Conservation (phyloP, 441 rosid species). For the Erodium texanum region DNA sequence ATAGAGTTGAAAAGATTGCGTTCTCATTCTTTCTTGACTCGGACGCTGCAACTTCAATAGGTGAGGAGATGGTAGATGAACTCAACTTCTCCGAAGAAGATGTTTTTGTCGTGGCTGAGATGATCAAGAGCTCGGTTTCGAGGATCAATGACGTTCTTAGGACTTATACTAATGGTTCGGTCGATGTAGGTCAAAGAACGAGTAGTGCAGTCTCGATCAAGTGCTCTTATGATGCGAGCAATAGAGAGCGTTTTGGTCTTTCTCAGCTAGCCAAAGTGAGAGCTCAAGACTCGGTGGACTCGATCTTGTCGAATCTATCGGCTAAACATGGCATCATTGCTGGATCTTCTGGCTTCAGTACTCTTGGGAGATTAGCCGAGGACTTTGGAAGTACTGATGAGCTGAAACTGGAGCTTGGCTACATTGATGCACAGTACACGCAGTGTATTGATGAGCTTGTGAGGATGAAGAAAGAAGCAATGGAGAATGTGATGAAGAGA, state of each 20-base stretch:
- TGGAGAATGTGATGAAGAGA: not conserved
- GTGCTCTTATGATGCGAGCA: not conserved
- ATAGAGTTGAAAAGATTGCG: not conserved
- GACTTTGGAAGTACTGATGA: not conserved
- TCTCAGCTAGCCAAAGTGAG: not conserved
- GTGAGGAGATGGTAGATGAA: not conserved
- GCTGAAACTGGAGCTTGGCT: not conserved
- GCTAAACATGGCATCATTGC: not conserved
- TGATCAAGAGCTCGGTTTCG: not conserved
- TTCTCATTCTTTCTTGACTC: not conserved
- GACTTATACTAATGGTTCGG: not conserved
- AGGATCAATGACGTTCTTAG: not conserved
- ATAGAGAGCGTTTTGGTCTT: not conserved
- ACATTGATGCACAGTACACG: not conserved
- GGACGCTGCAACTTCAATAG: not conserved
- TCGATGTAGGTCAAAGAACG: not conserved
- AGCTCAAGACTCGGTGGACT: constrained; percentile 2
- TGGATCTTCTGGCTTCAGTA: not conserved
- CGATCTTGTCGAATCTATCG: constrained; percentile 1
- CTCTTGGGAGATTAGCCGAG: not conserved
- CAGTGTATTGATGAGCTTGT: not conserved
- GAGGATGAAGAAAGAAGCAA: not conserved
- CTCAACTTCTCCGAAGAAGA: not conserved
- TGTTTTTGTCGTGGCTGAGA: not conserved
- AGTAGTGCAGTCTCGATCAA: not conserved